Evolutionary conservation across 441 rosid genomes (phyloP), one percentile per base, ranked within the genome.

Genomic region (Eutrema salsugineum): DNA sequence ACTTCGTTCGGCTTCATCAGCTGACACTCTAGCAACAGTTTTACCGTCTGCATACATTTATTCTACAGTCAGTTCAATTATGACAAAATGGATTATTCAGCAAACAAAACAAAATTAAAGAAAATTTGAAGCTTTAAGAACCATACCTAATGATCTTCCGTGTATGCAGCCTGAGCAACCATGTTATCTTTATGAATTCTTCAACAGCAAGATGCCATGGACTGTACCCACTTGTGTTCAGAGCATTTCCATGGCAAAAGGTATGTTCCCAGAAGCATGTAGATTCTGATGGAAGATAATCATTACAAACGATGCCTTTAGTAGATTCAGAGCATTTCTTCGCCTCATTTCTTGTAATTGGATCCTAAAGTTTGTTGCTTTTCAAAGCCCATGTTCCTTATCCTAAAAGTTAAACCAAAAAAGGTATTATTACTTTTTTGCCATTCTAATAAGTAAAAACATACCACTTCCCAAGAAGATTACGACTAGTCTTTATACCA

Each of bases 221-320:
- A 58, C 74, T 78, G 30, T 51, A 6, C 2, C 81, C 78, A 2
- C 17, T 16, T 72, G 58, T 63, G 62, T 78, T 68, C 11, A 78
- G 69, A 75, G 40, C 32, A 80, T 59, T 42, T 84, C 84, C 51
- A n/a, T 39, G 6, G 78, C 68, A 11, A 63, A 80, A 8, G 12
- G 27, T 32, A 9, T 10, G 1, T 78, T 61, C 3, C 85, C 82
- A 0, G 8, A 50, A 15, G 8, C 33, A n/a, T n/a, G n/a, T n/a
- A n/a, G n/a, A n/a, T n/a, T n/a, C n/a, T n/a, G n/a, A n/a, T n/a
- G n/a, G n/a, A n/a, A n/a, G n/a, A n/a, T n/a, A n/a, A n/a, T n/a
- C n/a, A n/a, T n/a, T n/a, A n/a, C n/a, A n/a, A n/a, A n/a, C n/a
- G n/a, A n/a, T n/a, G n/a, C n/a, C n/a, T n/a, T n/a, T n/a, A n/a